phyloP scores from a whole-genome alignment of 495 filamentous ascomycete species.

The Daldinia caldariorum region DNA sequence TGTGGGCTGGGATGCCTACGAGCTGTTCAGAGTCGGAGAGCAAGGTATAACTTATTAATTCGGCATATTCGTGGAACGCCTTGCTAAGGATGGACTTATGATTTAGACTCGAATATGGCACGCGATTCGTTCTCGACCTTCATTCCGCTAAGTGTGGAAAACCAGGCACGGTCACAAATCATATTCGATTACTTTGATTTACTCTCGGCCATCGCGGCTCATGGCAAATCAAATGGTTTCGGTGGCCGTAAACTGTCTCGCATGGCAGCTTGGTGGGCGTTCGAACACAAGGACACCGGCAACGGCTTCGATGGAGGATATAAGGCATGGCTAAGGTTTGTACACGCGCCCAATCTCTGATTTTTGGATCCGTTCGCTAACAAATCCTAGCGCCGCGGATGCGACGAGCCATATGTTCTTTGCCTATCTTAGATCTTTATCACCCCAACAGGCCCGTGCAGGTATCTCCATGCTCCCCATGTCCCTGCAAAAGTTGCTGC shows the following conservation, averaged over 20 bases:
- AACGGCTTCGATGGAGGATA: constrained; percentile 98
- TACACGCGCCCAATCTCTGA: constrained; percentile 6
- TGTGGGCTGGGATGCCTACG: constrained; percentile 96
- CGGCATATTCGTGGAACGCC: constrained; percentile 17
- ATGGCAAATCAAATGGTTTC: constrained; percentile 92
- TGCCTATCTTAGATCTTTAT: constrained; percentile 89
- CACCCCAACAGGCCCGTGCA: constrained; percentile 77
- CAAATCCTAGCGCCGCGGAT: constrained; percentile 79
- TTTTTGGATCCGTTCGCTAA: constrained; percentile 38
- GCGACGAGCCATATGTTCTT: constrained; percentile 97
- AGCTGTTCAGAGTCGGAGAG: constrained; percentile 94
- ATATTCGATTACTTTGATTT: constrained; percentile 98
- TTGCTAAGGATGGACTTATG: constrained; percentile 27
- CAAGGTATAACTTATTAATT: constrained; percentile 67
- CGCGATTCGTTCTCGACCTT: constrained; percentile 95
- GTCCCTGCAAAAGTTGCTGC: constrained; percentile 86
- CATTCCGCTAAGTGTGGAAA: constrained; percentile 93
- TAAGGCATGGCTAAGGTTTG: constrained; percentile 73
- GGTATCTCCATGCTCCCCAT: constrained; percentile 86
- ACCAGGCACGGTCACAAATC: constrained; percentile 83
- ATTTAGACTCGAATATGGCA: constrained; percentile 86
- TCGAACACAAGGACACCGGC: constrained; percentile 84
- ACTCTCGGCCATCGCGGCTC: constrained; percentile 77
- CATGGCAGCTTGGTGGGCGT: constrained; percentile 98
- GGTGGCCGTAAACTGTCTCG: constrained; percentile 93